Evolutionary conservation across 2,329 filamentous ascomycete species (phyloP).

Genomic region (Monosporascus sp.): DNA sequence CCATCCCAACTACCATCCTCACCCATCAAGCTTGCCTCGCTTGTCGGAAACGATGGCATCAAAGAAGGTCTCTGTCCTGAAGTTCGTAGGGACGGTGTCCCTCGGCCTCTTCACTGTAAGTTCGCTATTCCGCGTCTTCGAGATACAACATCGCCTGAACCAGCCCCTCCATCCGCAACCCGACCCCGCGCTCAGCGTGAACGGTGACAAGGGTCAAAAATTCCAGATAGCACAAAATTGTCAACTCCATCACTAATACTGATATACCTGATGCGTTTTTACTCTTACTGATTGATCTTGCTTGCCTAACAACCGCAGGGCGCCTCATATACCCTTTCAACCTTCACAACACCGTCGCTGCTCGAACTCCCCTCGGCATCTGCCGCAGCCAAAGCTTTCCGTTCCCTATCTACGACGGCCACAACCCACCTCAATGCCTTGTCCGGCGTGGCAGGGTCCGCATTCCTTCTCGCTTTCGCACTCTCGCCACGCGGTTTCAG

Average conservation of each 20-base stretch:
- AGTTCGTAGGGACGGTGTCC: slow-evolving; percentile 89
- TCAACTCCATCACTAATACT: slow-evolving; percentile 7
- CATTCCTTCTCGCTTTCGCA: slow-evolving; percentile 71
- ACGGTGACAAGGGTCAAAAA: neutral
- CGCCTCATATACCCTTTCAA: slow-evolving; percentile 77
- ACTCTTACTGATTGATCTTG: neutral
- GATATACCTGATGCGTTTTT: neutral
- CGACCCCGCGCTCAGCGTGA: slow-evolving; percentile 15
- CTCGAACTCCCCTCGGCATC: slow-evolving; percentile 73
- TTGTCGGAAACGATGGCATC: slow-evolving; percentile 51
- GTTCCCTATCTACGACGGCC: slow-evolving; percentile 58
- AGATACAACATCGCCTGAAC: slow-evolving; percentile 1
- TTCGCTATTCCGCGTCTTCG: slow-evolving; percentile 3
- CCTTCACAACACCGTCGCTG: slow-evolving; percentile 73
- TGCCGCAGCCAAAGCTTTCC: slow-evolving; percentile 64
- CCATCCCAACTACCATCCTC: neutral
- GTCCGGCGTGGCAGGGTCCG: slow-evolving; percentile 61
- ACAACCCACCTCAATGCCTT: slow-evolving; percentile 62
- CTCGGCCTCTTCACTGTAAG: slow-evolving; percentile 83
- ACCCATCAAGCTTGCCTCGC: slow-evolving; percentile 5
- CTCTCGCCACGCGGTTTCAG: slow-evolving; percentile 69
- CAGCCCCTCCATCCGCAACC: slow-evolving; percentile 12
- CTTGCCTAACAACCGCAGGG: slow-evolving; percentile 51
- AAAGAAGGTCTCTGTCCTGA: slow-evolving; percentile 69
- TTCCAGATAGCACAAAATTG: neutral